These are phyloP conservation scores for Monosporascus ibericus DNA, from an alignment of 2,329 filamentous ascomycete species.

Conservation along the genomic window DNA sequence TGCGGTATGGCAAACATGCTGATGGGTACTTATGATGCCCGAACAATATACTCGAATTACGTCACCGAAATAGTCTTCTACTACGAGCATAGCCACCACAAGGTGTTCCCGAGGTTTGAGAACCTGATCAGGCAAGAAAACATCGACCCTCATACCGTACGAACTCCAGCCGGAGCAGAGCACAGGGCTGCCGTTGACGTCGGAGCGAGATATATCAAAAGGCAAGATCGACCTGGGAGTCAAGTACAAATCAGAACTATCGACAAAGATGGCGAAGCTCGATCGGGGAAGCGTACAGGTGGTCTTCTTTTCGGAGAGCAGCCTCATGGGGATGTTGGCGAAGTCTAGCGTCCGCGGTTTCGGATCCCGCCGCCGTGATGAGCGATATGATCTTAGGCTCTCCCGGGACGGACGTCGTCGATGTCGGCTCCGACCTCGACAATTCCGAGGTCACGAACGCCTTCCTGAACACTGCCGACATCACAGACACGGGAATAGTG, in stretches of 20 bases:
- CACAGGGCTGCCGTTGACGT: conserved; percentile 2
- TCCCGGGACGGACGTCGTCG: conserved; percentile 7
- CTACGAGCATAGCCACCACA: conserved; percentile 20
- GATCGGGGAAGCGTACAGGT: conserved; percentile 13
- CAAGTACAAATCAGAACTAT: conserved; percentile 8
- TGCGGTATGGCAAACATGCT: conserved; percentile 14
- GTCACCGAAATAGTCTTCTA: conserved; percentile 18
- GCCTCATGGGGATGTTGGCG: conserved; percentile 37
- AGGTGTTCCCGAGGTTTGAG: conserved; percentile 15
- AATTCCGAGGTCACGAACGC: conserved; percentile 14
- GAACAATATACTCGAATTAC: conserved; percentile 19
- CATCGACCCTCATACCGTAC: not conserved
- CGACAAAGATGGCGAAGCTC: conserved; percentile 10
- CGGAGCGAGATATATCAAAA: conserved; percentile 17
- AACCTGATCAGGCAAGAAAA: conserved; percentile 4
- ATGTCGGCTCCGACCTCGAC: conserved; percentile 4
- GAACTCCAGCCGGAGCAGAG: conserved; percentile 6
- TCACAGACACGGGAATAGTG: conserved; percentile 14
- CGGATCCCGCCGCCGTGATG: conserved; percentile 15
- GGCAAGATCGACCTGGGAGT: conserved; percentile 16
- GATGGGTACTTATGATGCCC: conserved; percentile 16
- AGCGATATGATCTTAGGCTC: conserved; percentile 19
- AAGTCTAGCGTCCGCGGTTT: conserved; percentile 17
- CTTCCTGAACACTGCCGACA: conserved; percentile 18
- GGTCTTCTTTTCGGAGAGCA: conserved; percentile 17